Base-by-base conservation (phyloP, 345 rosid species). In the Syzygium aromaticum region DNA sequence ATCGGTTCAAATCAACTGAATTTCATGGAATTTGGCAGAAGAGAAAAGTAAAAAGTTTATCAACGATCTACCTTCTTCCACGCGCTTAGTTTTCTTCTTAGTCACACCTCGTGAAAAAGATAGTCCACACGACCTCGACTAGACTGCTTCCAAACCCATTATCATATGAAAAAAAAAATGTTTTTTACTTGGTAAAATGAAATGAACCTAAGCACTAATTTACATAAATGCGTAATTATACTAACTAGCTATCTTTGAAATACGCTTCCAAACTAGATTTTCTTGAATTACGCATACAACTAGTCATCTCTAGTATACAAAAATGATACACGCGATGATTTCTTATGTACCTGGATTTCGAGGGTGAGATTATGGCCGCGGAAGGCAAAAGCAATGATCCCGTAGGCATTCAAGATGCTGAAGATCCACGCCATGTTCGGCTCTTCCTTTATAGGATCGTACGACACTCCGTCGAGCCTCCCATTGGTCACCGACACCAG, bases 321-420 rank as follows among this genome's bases (percentile, higher is more conserved):
- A 67, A 67, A 67, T 17, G 78, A 8, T 17, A 0, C 46, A 28
- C 19, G 78, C 78, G 19, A 38, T 1, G 40, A 19, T 38, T 38
- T 38, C 49, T 73, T 38, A 19, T 10, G 49, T 85, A 88, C 89
- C 89, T 88, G 89, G 57, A 88, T 88, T 77, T 88, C 89, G 11
- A 88, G 77, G 19, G 86, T 88, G 25, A 88, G 89, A 51, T 88
- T 88, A 51, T 88, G 89, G 52, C 91, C 91, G 57, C 91, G 88
- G 84, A 89, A 89, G n/a, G 91, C 86, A 83, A 89, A 89, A 13
- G 89, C 91, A 67, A 89, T 84, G 83, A 89, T 87, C 54, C 91
- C 89, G 43, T 54, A 49, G 28, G 89, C 89, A 85, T 88, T 88
- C 51, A 88, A 33, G 13, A 88, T n/a, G 28, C 89, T 88, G 49